Conservation (phyloP, 2,329 filamentous ascomycete species). For the Microdochium trichocladiopsis region DNA sequence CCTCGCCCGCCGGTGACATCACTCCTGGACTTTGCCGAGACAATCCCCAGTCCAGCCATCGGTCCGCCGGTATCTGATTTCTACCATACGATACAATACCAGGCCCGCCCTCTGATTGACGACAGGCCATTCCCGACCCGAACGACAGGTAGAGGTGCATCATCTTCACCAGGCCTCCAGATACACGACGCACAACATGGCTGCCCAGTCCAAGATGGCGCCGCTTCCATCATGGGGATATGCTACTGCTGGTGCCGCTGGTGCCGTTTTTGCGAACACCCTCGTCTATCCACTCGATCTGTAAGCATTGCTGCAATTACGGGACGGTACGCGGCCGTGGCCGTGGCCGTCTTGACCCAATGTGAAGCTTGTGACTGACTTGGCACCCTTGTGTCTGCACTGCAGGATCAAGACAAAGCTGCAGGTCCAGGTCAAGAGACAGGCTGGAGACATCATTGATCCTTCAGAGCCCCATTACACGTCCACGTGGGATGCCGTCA, state of each 20-base stretch:
- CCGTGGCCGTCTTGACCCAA: background rate
- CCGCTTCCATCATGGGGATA: constrained; percentile 85
- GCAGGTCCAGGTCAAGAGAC: constrained; percentile 82
- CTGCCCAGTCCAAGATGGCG: constrained; percentile 55
- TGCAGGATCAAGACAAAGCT: constrained; percentile 87
- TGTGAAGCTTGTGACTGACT: background rate
- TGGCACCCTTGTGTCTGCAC: background rate
- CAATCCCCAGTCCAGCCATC: background rate
- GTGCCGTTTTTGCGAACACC: constrained; percentile 90
- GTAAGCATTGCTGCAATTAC: constrained; percentile 44
- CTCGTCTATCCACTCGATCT: constrained; percentile 95
- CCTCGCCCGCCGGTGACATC: background rate
- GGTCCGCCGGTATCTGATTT: background rate
- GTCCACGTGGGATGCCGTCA: constrained; percentile 82
- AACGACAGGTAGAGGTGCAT: too few relatives aligned
- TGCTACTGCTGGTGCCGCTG: constrained; percentile 85
- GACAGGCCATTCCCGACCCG: too few relatives aligned
- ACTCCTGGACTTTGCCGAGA: background rate
- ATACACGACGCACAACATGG: constrained; percentile 29
- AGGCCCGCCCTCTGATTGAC: too few relatives aligned
- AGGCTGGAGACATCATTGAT: constrained; percentile 35
- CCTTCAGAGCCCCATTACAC: constrained; percentile 66
- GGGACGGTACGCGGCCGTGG: background rate
- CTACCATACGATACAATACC: background rate
- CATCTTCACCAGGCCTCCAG: too few relatives aligned